phyloP scores from a whole-genome alignment of 2,329 filamentous ascomycete genomes.

The Colletotrichum endophyticum region DNA sequence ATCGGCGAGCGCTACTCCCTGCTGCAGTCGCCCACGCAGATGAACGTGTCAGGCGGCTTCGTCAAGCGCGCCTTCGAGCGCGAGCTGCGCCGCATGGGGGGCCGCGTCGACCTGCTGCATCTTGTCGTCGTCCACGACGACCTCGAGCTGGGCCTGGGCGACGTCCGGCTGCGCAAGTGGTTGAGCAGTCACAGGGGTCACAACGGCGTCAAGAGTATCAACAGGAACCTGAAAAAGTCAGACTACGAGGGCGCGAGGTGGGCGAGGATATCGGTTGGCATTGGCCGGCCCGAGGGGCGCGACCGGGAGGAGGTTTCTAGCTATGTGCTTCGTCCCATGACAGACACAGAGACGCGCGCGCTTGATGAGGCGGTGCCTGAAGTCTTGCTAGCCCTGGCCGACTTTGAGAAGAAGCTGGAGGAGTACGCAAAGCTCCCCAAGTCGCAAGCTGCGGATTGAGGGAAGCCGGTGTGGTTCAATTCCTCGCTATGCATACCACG shows the following conservation, averaged over 20 bases:
- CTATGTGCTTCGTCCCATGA: constrained; percentile 79
- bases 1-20: constrained; percentile 63
- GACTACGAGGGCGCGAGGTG: constrained; percentile 47
- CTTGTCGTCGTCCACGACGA: constrained; percentile 91
- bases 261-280: constrained; percentile 78
- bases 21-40: constrained; percentile 76
- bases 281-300: constrained; percentile 79
- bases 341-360: constrained; percentile 49
- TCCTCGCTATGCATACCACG: not conserved
- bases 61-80: constrained; percentile 65
- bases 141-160: constrained; percentile 74
- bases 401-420: constrained; percentile 41
- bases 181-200: constrained; percentile 71
- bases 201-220: constrained; percentile 75
- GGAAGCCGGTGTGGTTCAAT: not conserved
- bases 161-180: constrained; percentile 68
- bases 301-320: constrained; percentile 70
- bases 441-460: not conserved
- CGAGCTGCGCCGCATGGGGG: constrained; percentile 43
- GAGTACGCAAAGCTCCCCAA: not conserved
- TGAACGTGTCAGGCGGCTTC: constrained; percentile 84
- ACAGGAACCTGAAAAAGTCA: constrained; percentile 48
- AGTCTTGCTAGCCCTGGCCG: constrained; percentile 54
- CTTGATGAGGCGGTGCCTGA: constrained; percentile 58
- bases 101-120: constrained; percentile 40